phyloP scores from a whole-genome alignment of 192 early-diverging fungal species.

The Pecoramyces ruminantium region DNA sequence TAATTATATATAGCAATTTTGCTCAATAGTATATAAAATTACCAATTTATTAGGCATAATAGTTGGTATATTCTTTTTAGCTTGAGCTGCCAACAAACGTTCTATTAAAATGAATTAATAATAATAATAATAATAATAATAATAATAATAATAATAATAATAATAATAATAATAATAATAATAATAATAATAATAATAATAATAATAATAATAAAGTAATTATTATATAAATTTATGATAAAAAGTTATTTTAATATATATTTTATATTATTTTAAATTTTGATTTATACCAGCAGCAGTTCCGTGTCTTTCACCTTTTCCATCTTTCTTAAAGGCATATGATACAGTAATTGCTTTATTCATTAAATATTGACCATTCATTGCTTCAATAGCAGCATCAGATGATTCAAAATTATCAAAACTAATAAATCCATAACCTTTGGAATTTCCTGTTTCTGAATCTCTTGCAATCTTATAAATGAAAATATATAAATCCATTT shows the following conservation, averaged over 20 bases:
- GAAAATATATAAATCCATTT: slow-evolving; percentile 6
- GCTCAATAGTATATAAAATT: too few relatives aligned
- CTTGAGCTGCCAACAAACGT: slow-evolving; percentile 77
- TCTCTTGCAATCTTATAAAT: slow-evolving; percentile 52
- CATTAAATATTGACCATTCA: slow-evolving; percentile 94
- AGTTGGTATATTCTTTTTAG: slow-evolving; percentile 40
- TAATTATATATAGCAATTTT: too few relatives aligned
- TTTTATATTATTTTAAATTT: not conserved
- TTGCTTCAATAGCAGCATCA: slow-evolving; percentile 92
- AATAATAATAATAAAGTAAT: too few relatives aligned
- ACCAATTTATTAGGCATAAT: not conserved
- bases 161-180: too few relatives aligned
- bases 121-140: too few relatives aligned
- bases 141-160: too few relatives aligned
- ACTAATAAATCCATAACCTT: slow-evolving; percentile 84
- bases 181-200: too few relatives aligned
- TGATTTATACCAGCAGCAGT: slow-evolving; percentile 54
- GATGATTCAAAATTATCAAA: slow-evolving; percentile 89
- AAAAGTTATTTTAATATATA: too few relatives aligned
- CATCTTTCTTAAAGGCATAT: slow-evolving; percentile 97
- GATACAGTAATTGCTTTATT: slow-evolving; percentile 78
- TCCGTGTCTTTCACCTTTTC: slow-evolving; percentile 92
- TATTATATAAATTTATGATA: too few relatives aligned
- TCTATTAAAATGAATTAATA: too few relatives aligned
- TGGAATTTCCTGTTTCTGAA: slow-evolving; percentile 62